A percentile compares a stretch with the other conserved stretches of the same genome.
phyloP scores from a whole-genome alignment of 164 flowering plant species.

The Euptelea pleiosperma region DNA sequence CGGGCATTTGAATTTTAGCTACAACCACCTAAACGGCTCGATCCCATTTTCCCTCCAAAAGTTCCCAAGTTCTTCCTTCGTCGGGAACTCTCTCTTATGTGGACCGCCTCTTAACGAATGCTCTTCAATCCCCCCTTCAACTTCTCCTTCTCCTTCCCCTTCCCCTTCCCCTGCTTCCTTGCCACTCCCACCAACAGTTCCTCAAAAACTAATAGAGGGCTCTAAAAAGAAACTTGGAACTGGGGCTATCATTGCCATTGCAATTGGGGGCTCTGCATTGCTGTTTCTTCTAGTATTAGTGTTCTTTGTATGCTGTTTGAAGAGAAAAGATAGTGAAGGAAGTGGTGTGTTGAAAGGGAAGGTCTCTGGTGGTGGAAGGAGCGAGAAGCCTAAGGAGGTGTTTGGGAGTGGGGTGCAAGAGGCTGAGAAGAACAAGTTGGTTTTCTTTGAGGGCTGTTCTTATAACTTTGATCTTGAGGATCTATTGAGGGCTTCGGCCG shows the following conservation, averaged over 20 bases:
- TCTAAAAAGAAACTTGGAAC: conserved; percentile 38
- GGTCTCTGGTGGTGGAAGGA: conserved; percentile 39
- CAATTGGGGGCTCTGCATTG: conserved; percentile 46
- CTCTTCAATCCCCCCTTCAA: conserved; percentile 36
- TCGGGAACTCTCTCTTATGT: conserved; percentile 57
- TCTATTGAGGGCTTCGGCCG: conserved; percentile 43
- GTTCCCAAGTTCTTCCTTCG: conserved; percentile 54
- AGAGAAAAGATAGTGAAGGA: conserved; percentile 30
- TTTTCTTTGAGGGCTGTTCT: conserved; percentile 34
- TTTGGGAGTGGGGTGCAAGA: conserved; percentile 79
- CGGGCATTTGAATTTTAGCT: conserved; percentile 48
- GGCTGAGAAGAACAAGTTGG: conserved; percentile 41
- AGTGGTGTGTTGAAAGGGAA: conserved; percentile 34
- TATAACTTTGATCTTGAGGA: conserved; percentile 35
- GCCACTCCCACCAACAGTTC: conserved; percentile 27
- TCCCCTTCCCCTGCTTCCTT: conserved; percentile 29
- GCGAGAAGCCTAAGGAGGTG: conserved; percentile 60
- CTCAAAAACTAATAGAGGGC: conserved; percentile 11
- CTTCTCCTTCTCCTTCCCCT: conserved; percentile 43
- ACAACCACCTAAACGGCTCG: conserved; percentile 57
- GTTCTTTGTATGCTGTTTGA: conserved; percentile 36
- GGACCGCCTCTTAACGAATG: conserved; percentile 67
- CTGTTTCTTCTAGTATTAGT: conserved; percentile 34
- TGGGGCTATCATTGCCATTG: conserved; percentile 52
- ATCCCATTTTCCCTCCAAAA: conserved; percentile 47